These are phyloP conservation scores for Microascus cirrosus DNA, from an alignment of 2,329 filamentous ascomycete species.

Conservation along the genomic window DNA sequence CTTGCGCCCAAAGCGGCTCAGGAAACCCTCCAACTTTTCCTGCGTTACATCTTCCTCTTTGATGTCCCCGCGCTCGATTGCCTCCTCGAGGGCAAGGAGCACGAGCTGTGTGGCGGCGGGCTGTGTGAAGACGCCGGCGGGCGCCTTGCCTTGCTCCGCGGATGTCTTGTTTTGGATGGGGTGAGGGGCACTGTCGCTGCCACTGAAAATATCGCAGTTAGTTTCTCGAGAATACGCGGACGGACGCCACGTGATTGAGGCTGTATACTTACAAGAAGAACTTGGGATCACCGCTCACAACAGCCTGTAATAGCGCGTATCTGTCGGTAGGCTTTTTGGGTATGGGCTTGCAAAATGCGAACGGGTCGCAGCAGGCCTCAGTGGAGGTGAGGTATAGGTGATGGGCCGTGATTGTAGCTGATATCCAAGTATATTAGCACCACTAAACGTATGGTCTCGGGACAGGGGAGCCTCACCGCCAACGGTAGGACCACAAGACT, in stretches of 20 bases:
- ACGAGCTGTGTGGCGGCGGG: slow-evolving; percentile 57
- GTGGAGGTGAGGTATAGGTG: slow-evolving; percentile 74
- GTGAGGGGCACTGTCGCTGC: slow-evolving; percentile 56
- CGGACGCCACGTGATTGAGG: neutral
- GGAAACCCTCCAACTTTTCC: slow-evolving; percentile 41
- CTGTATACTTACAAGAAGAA: slow-evolving; percentile 56
- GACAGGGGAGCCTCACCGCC: slow-evolving; percentile 27
- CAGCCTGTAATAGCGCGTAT: slow-evolving; percentile 57
- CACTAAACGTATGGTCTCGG: neutral
- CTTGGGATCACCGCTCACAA: slow-evolving; percentile 46
- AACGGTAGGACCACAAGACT: slow-evolving; percentile 65
- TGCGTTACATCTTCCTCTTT: slow-evolving; percentile 39
- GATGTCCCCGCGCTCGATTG: slow-evolving; percentile 40
- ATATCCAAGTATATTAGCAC: neutral
- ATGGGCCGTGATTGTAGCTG: slow-evolving; percentile 73
- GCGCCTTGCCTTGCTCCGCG: slow-evolving; percentile 36
- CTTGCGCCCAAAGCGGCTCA: slow-evolving; percentile 37
- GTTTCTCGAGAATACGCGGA: slow-evolving; percentile 1
- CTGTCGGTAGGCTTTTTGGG: slow-evolving; percentile 63
- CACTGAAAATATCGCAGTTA: slow-evolving; percentile 15
- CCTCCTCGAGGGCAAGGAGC: slow-evolving; percentile 49
- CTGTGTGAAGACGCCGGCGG: slow-evolving; percentile 73
- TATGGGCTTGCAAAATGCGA: slow-evolving; percentile 65
- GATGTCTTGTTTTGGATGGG: slow-evolving; percentile 44
- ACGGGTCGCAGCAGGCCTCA: slow-evolving; percentile 47